Evolutionary conservation across 1,139 yeast genomes (phyloP).

Genomic region (Lodderomyces theae): DNA sequence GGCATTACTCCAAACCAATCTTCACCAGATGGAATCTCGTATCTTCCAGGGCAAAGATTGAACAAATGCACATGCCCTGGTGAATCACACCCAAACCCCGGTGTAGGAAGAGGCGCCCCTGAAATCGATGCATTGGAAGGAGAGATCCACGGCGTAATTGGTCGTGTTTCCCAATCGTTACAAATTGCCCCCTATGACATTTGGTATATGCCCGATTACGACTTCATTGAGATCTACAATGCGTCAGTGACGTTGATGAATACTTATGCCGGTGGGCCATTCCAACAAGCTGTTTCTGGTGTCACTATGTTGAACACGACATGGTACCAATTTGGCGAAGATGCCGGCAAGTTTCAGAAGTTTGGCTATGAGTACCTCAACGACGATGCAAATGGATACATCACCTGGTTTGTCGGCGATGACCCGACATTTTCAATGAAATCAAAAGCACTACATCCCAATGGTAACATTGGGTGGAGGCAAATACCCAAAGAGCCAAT

Average conservation of each 20-base stretch:
- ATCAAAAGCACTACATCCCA: slow-evolving; percentile 67
- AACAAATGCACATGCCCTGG: slow-evolving; percentile 69
- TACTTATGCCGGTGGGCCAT: slow-evolving; percentile 78
- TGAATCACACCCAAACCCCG: slow-evolving; percentile 76
- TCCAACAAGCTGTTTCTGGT: slow-evolving; percentile 81
- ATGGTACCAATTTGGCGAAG: slow-evolving; percentile 70
- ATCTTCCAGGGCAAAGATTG: slow-evolving; percentile 72
- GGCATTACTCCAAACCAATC: slow-evolving; percentile 91
- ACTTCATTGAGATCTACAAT: slow-evolving; percentile 64
- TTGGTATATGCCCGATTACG: slow-evolving; percentile 82
- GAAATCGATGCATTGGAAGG: slow-evolving; percentile 86
- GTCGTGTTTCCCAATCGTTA: slow-evolving; percentile 75
- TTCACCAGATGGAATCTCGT: slow-evolving; percentile 74
- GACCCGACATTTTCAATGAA: slow-evolving; percentile 61
- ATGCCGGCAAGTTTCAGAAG: slow-evolving; percentile 51
- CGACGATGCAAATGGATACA: slow-evolving; percentile 65
- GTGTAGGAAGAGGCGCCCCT: slow-evolving; percentile 83
- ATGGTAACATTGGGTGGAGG: slow-evolving; percentile 81
- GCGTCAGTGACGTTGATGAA: slow-evolving; percentile 63
- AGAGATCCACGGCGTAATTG: slow-evolving; percentile 54
- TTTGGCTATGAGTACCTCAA: slow-evolving; percentile 76
- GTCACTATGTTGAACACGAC: slow-evolving; percentile 66
- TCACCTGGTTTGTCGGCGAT: slow-evolving; percentile 79
- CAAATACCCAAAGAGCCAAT: slow-evolving; percentile 82
- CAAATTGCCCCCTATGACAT: slow-evolving; percentile 85